These are phyloP conservation scores for Trapa bicornis DNA, from an alignment of 345 rosid genomes.

Conservation along the genomic window DNA sequence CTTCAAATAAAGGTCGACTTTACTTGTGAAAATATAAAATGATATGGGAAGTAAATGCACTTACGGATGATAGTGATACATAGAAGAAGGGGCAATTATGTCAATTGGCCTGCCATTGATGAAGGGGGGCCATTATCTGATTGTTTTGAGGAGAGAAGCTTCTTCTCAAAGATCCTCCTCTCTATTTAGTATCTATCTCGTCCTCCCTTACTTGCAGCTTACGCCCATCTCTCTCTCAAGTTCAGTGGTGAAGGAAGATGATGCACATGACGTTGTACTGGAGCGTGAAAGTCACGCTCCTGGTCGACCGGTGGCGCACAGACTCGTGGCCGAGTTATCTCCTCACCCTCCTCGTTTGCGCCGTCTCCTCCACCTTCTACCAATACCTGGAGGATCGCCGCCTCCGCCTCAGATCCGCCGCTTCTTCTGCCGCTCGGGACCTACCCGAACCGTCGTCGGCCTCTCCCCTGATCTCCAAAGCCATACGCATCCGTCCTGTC, in stretches of 20 bases:
- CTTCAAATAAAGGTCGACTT: too few relatives aligned
- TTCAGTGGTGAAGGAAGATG: conserved; percentile 25
- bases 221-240: neutral
- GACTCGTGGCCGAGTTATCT: conserved; percentile 47
- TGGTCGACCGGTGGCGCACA: conserved; percentile 58
- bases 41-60: too few relatives aligned
- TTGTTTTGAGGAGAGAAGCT: too few relatives aligned
- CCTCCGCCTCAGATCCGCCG: neutral
- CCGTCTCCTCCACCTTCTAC: conserved; percentile 44
- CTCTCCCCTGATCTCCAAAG: conserved; percentile 26
- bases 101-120: too few relatives aligned
- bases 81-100: too few relatives aligned
- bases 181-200: neutral
- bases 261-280: conserved; percentile 96
- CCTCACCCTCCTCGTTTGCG: conserved; percentile 36
- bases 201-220: neutral
- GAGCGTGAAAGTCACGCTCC: conserved; percentile 54
- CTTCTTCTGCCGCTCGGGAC: conserved; percentile 1
- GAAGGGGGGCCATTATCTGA: too few relatives aligned
- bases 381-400: conserved; percentile 48
- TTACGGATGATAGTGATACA: too few relatives aligned
- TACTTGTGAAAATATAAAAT: too few relatives aligned
- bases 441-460: conserved; percentile 27
- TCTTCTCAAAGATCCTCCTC: too few relatives aligned
- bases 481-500: conserved; percentile 4